Evolutionary conservation across 2,329 filamentous ascomycete genomes (phyloP).

Genomic region (Colletotrichum graminicola): DNA sequence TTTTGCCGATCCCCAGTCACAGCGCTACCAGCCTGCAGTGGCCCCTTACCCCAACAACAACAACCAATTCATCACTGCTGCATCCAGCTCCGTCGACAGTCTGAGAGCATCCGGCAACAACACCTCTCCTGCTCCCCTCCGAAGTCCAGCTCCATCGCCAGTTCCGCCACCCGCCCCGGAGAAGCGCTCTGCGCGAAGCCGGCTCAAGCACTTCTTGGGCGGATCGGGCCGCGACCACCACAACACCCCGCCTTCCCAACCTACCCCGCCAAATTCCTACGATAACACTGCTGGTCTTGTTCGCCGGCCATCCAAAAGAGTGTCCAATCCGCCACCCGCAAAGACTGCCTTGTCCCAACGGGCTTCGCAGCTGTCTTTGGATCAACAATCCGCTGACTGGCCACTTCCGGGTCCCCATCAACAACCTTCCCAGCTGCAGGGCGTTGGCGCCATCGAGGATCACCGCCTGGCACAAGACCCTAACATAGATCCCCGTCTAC

Average conservation of each 20-base stretch:
- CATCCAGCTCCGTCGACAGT: conserved; percentile 58
- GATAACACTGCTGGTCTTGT: conserved; percentile 63
- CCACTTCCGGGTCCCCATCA: conserved; percentile 47
- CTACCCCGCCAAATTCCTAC: conserved; percentile 54
- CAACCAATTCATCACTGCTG: conserved; percentile 49
- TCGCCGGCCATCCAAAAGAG: conserved; percentile 69
- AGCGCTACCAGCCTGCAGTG: conserved; percentile 57
- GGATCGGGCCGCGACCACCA: conserved; percentile 52
- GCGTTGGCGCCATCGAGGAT: conserved; percentile 55
- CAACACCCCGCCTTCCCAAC: conserved; percentile 45
- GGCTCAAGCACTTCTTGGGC: conserved; percentile 67
- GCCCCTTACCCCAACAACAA: conserved; percentile 49
- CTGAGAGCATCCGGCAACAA: conserved; percentile 50
- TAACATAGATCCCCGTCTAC: conserved; percentile 55
- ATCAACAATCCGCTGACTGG: conserved; percentile 52
- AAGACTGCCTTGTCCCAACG: conserved; percentile 56
- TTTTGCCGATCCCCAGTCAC: conserved; percentile 64
- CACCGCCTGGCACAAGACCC: conserved; percentile 53
- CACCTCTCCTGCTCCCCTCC: conserved; percentile 25
- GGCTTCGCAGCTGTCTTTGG: conserved; percentile 53
- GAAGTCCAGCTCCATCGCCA: conserved; percentile 30
- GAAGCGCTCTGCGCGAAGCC: conserved; percentile 65
- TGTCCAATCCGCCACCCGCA: conserved; percentile 62
- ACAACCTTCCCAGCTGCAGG: conserved; percentile 61
- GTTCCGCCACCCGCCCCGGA: conserved; percentile 47